Conservation (phyloP, 2,329 filamentous ascomycete genomes). For the Penicillium sp. region DNA sequence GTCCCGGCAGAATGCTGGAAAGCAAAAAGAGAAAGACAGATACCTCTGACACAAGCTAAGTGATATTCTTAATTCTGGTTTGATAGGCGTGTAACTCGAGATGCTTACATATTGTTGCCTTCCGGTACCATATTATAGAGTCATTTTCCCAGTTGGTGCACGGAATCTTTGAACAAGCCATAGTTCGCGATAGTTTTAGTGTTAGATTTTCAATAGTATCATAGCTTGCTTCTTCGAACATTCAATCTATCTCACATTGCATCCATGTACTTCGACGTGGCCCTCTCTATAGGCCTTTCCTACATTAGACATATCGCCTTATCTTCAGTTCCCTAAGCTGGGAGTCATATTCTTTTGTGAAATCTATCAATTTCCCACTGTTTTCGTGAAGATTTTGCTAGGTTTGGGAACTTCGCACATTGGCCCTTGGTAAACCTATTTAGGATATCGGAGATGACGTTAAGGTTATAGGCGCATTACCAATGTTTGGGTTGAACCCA, state of each 20-base stretch:
- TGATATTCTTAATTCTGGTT: not conserved
- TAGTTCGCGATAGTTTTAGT: not conserved
- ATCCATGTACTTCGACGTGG: not conserved
- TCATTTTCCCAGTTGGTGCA: not conserved
- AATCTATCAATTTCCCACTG: not conserved
- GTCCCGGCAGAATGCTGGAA: no score
- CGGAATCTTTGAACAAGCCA: not conserved
- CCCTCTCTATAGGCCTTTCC: no score
- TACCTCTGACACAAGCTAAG: no score
- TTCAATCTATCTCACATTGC: not conserved
- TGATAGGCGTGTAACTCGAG: not conserved
- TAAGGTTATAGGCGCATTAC: not conserved
- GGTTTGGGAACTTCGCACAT: not conserved
- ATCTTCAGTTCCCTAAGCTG: no score
- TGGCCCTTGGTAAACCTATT: not conserved
- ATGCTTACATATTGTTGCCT: not conserved
- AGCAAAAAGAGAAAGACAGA: no score
- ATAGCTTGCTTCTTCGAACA: not conserved
- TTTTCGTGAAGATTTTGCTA: no score
- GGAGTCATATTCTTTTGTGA: not conserved
- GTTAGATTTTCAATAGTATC: not conserved
- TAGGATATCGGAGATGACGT: not conserved
- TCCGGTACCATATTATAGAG: no score
- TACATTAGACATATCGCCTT: not conserved
- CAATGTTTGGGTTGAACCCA: not conserved